phyloP scores from a whole-genome alignment of 2,329 filamentous ascomycete species.

The Penicillium hesseltinei region DNA sequence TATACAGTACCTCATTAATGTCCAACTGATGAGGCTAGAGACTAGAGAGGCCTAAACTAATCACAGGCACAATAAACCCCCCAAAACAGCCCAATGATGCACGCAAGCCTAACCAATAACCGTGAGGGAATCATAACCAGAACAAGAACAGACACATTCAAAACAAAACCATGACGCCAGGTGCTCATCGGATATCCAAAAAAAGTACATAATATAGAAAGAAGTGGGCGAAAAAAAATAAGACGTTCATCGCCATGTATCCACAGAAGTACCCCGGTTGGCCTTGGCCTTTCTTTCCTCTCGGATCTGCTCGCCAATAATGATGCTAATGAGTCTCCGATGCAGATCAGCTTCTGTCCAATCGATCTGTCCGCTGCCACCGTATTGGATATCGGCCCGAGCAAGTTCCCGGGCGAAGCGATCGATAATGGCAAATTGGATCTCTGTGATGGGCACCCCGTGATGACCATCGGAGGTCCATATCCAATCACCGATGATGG shows the following conservation, averaged over 20 bases:
- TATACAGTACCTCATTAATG: constrained; percentile 2
- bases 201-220: constrained; percentile 8
- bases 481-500: constrained; percentile 44
- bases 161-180: constrained; percentile 18
- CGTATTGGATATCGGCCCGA: constrained; percentile 34
- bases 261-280: constrained; percentile 23
- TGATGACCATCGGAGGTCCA: constrained; percentile 44
- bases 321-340: constrained; percentile 46
- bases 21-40: constrained; percentile 2
- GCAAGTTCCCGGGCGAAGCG: constrained; percentile 40
- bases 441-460: constrained; percentile 42
- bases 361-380: constrained; percentile 39
- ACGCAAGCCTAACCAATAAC: constrained; percentile 15
- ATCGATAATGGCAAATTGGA: constrained; percentile 44
- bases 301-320: constrained; percentile 48
- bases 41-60: neutral
- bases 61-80: neutral
- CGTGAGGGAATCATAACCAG: constrained; percentile 20
- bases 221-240: constrained; percentile 10
- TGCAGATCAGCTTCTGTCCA: constrained; percentile 48
- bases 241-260: constrained; percentile 28
- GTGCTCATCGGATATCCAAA: constrained; percentile 10
- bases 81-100: constrained; percentile 10
- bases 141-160: constrained; percentile 9
- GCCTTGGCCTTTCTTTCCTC: constrained; percentile 37